Evolutionary conservation across 2,329 filamentous ascomycete species (phyloP).

Genomic region (Sporothrix brasiliensis): DNA sequence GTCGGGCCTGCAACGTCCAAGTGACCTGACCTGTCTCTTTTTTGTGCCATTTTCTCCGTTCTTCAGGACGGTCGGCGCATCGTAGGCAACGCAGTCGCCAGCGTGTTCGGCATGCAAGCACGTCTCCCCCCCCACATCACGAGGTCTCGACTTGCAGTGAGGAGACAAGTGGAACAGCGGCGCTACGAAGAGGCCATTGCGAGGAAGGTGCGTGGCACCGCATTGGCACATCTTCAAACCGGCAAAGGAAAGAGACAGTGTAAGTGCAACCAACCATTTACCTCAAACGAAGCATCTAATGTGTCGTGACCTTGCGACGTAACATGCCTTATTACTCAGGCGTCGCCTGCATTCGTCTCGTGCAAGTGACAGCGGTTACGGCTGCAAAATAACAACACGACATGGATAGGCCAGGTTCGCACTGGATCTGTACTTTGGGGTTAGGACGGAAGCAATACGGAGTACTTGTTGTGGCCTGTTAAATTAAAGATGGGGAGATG

Average conservation of each 20-base stretch:
- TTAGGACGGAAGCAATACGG: too few relatives aligned
- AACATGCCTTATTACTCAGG: too few relatives aligned
- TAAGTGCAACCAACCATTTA: background rate
- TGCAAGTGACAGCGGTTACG: background rate
- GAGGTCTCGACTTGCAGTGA: constrained; percentile 12
- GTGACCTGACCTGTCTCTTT: background rate
- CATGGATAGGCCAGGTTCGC: too few relatives aligned
- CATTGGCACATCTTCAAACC: constrained; percentile 3
- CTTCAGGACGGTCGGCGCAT: constrained; percentile 6
- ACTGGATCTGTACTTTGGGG: background rate
- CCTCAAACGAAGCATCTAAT: background rate
- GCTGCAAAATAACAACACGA: constrained; percentile 16
- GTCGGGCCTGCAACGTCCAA: constrained; percentile 10
- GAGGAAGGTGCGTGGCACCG: constrained; percentile 10
- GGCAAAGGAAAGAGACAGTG: background rate
- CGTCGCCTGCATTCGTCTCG: constrained; percentile 1
- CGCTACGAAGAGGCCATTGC: background rate
- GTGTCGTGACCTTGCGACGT: background rate
- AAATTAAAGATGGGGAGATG: background rate
- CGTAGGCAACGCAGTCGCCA: constrained; percentile 8
- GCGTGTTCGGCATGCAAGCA: background rate
- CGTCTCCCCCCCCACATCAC: background rate
- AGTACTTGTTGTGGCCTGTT: background rate
- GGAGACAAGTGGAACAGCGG: constrained; percentile 8
- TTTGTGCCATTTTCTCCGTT: background rate